A percentile compares a stretch with the other conserved stretches of the same genome.
These are phyloP conservation scores for Catunica adiposa DNA, from an alignment of 2,329 filamentous ascomycete genomes.

Conservation along the genomic window DNA sequence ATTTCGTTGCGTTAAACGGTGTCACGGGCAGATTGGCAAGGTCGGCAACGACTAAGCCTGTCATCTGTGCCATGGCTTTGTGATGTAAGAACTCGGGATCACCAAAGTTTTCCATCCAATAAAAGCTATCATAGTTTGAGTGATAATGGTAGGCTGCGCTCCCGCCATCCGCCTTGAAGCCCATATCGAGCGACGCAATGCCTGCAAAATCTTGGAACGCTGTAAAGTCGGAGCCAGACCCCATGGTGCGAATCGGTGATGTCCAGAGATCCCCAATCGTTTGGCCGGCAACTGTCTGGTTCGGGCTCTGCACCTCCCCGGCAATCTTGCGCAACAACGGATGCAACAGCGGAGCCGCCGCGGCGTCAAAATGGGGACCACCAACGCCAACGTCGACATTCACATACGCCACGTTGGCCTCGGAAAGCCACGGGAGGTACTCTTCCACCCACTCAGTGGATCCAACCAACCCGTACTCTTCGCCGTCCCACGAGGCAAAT, in stretches of 20 bases:
- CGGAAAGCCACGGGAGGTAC: constrained; percentile 62
- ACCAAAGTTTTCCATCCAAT: constrained; percentile 74
- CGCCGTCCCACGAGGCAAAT: constrained; percentile 68
- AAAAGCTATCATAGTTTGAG: constrained; percentile 77
- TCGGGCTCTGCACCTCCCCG: constrained; percentile 47
- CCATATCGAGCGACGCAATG: constrained; percentile 47
- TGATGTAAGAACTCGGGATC: constrained; percentile 55
- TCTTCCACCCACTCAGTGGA: constrained; percentile 92
- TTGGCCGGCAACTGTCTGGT: constrained; percentile 57
- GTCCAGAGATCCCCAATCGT: constrained; percentile 55
- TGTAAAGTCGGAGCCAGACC: constrained; percentile 58
- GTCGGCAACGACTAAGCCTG: constrained; percentile 43
- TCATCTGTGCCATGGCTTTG: constrained; percentile 46
- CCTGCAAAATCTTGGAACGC: constrained; percentile 60
- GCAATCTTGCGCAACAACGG: constrained; percentile 53
- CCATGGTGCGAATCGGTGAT: constrained; percentile 46
- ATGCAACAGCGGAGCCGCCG: constrained; percentile 61
- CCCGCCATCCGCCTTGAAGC: constrained; percentile 30
- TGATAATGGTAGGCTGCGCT: constrained; percentile 65
- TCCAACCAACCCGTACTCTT: constrained; percentile 74
- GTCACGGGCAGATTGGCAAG: constrained; percentile 46
- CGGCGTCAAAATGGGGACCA: constrained; percentile 45
- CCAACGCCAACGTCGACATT: constrained; percentile 65
- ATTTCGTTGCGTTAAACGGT: constrained; percentile 47
- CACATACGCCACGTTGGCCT: constrained; percentile 61